Base-by-base conservation (phyloP, 768 basidiomycete species). In the Boletales sp. region DNA sequence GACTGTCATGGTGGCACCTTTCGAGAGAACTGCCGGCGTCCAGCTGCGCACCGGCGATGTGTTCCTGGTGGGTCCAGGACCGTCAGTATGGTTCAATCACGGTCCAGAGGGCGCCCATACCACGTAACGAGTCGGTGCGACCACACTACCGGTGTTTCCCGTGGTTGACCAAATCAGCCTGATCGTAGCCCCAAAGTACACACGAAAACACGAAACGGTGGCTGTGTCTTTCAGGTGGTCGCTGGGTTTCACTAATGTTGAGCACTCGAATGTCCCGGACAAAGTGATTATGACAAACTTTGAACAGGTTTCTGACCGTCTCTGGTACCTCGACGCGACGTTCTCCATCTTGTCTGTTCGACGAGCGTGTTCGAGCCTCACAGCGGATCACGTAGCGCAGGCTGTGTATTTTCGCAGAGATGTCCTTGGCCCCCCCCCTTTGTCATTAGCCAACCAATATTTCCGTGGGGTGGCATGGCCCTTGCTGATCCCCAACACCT, bases 1-100 rank as follows among this genome's bases (percentile, higher is more conserved):
- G 41, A 67, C 65, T 15, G 65, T 67, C 65, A 67, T 67, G 21
- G 35, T 52, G 31, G 49, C 40, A 31, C 21, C 29, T 21, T 21
- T 43, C 31, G 17, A 42, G 14, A 21, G 24, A 27, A 13, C 34
- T 34, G 5, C 38, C 18, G 30, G 48, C 8, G 41, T 27, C n/a
- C 30, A 12, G 17, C 4, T 38, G 37, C 12, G 24, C 24, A 27
- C 24, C 24, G 24, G 24, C 24, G 24, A 27, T 27, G 5, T 27
- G 24, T 27, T 27, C 24, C 24, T 27, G 34, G 15, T 34, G 11
- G 12, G 12, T 15, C 34, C 24, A 27, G 15, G 34, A 13, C 34
- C 8, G 47, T 41, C 31, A 24, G 39, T 34, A 41, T 34, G 47
- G 24, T 21, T 34, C 31, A 17, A 40, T 41, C 21, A 30, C 14